A percentile compares a stretch with the other conserved stretches of the same genome.
Evolutionary conservation across 768 basidiomycete species (phyloP).

Genomic region (Gymnopilus junonius): DNA sequence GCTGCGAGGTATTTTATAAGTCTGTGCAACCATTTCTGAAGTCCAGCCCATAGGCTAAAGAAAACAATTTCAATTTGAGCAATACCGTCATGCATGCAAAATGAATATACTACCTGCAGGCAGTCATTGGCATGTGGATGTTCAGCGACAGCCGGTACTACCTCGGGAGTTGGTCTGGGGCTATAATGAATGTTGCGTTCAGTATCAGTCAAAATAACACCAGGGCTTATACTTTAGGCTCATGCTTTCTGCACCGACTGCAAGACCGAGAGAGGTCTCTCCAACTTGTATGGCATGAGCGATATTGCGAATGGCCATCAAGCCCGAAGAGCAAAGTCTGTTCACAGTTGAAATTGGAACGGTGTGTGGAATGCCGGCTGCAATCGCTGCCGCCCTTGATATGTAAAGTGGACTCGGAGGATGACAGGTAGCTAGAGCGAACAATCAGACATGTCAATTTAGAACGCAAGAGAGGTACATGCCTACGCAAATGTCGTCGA

Average conservation of each 20-base stretch:
- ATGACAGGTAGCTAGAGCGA: conserved; percentile 72
- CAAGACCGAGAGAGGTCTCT: conserved; percentile 87
- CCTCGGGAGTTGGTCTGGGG: conserved; percentile 74
- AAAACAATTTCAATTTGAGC: neutral
- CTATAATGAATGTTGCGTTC: conserved; percentile 36
- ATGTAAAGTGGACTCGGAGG: conserved; percentile 81
- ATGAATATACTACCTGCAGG: conserved; percentile 56
- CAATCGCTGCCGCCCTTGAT: conserved; percentile 84
- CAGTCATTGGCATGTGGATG: conserved; percentile 74
- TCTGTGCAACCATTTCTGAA: conserved; percentile 86
- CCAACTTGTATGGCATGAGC: conserved; percentile 85
- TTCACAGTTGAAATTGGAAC: conserved; percentile 93
- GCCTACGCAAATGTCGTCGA: conserved; percentile 89
- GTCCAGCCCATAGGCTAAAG: conserved; percentile 93
- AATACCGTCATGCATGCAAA: conserved; percentile 4
- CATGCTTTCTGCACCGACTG: conserved; percentile 86
- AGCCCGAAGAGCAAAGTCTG: conserved; percentile 90
- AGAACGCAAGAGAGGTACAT: conserved; percentile 23
- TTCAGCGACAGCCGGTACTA: conserved; percentile 60
- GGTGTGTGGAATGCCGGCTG: conserved; percentile 85
- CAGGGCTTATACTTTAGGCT: conserved; percentile 63
- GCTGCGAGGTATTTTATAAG: conserved; percentile 75
- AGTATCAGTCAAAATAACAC: neutral
- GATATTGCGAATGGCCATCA: conserved; percentile 92
- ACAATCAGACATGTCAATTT: neutral